Conservation (phyloP, 805 yeast species). For the Yamadazyma endophytica region DNA sequence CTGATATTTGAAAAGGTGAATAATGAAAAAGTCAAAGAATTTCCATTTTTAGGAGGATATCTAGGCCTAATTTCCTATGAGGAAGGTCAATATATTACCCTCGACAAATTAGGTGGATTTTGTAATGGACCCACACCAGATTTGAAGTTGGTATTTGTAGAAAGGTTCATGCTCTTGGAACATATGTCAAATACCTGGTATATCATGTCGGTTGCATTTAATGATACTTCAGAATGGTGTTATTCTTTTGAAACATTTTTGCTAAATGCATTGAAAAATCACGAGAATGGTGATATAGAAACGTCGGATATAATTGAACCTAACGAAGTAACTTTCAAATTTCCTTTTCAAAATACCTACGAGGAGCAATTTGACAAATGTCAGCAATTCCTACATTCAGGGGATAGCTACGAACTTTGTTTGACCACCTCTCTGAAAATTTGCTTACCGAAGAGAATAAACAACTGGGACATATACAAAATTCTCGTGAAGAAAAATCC, state of each 20-base stretch:
- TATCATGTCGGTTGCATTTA: slow-evolving; percentile 45
- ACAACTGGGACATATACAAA: slow-evolving; percentile 80
- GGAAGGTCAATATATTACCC: slow-evolving; percentile 56
- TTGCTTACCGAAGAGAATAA: slow-evolving; percentile 41
- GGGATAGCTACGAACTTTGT: slow-evolving; percentile 93
- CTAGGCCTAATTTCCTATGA: slow-evolving; percentile 87
- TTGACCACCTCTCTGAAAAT: slow-evolving; percentile 73
- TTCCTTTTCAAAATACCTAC: slow-evolving; percentile 57
- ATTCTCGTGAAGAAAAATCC: slow-evolving; percentile 72
- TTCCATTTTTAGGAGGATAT: slow-evolving; percentile 90
- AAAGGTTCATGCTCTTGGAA: slow-evolving; percentile 57
- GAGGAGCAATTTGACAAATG: slow-evolving; percentile 53
- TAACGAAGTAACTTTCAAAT: slow-evolving; percentile 24
- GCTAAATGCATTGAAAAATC: slow-evolving; percentile 7
- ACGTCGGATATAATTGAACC: slow-evolving; percentile 14
- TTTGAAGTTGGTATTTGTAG: slow-evolving; percentile 67
- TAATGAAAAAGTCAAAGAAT: slow-evolving; percentile 18
- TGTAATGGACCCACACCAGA: slow-evolving; percentile 51
- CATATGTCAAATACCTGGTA: slow-evolving; percentile 42
- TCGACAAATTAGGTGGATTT: slow-evolving; percentile 31
- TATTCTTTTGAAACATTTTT: slow-evolving; percentile 10
- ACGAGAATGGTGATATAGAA: slow-evolving; percentile 20
- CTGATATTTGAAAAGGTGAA: slow-evolving; percentile 17
- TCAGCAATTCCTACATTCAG: slow-evolving; percentile 63
- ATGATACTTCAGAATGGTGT: slow-evolving; percentile 38